Conservation (phyloP, 2,329 filamentous ascomycete species). For the Xylariaceae sp. region DNA sequence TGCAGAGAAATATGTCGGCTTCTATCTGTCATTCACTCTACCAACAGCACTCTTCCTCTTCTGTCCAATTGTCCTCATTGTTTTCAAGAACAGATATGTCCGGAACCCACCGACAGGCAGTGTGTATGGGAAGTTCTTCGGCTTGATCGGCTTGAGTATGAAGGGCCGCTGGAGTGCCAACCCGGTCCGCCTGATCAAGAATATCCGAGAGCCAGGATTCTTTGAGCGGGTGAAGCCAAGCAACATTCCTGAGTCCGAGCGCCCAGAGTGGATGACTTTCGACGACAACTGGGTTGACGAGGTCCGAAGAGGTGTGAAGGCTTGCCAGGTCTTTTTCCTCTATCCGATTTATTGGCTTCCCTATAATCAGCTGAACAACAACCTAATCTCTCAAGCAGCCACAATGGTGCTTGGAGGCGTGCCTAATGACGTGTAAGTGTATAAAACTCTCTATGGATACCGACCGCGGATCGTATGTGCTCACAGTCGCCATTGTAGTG, state of each 20-base stretch:
- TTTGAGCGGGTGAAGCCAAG: slow-evolving; percentile 71
- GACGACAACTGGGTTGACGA: slow-evolving; percentile 71
- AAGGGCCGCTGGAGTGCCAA: slow-evolving; percentile 64
- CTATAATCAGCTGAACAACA: slow-evolving; percentile 67
- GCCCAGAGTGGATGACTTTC: slow-evolving; percentile 68
- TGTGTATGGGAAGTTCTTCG: slow-evolving; percentile 65
- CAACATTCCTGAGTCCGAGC: slow-evolving; percentile 50
- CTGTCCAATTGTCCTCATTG: slow-evolving; percentile 52
- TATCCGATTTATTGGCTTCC: slow-evolving; percentile 64
- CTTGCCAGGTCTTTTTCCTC: slow-evolving; percentile 54
- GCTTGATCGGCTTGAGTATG: slow-evolving; percentile 58
- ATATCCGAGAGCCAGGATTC: slow-evolving; percentile 46
- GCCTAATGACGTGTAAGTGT: slow-evolving; percentile 58
- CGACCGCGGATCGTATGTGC: background rate
- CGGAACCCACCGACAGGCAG: slow-evolving; percentile 59
- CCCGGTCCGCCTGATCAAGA: slow-evolving; percentile 42
- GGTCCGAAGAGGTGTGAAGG: slow-evolving; percentile 62
- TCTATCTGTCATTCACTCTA: slow-evolving; percentile 56
- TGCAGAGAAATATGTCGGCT: slow-evolving; percentile 65
- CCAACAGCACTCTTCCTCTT: slow-evolving; percentile 57
- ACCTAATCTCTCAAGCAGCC: slow-evolving; percentile 58
- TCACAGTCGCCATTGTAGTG: slow-evolving; percentile 22
- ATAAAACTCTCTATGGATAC: background rate
- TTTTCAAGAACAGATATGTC: slow-evolving; percentile 45
- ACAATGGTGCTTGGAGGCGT: slow-evolving; percentile 61